Conservation (phyloP, 805 yeast species). For the Ogataea degrootiae region DNA sequence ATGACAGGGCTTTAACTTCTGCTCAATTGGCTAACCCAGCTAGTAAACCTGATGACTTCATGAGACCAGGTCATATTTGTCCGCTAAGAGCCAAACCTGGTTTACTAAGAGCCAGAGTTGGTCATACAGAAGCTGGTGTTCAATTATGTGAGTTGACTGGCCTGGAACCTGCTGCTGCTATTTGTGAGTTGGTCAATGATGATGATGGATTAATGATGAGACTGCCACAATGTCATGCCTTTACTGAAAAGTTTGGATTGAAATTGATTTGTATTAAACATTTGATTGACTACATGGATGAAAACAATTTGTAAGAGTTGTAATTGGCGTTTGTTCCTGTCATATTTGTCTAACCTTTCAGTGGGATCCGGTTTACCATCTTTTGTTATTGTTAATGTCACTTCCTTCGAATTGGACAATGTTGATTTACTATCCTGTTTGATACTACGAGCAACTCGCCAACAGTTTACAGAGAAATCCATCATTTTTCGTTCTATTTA, state of each 20-base stretch:
- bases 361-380: too few species aligned
- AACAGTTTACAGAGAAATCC: too few species aligned
- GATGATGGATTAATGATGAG: constrained; percentile 96
- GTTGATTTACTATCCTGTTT: too few species aligned
- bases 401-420: too few species aligned
- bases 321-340: too few species aligned
- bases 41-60: constrained; percentile 58
- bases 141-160: constrained; percentile 78
- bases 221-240: constrained; percentile 74
- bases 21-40: constrained; percentile 58
- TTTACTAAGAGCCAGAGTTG: constrained; percentile 73
- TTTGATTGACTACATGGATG: constrained; percentile 50
- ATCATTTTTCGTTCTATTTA: too few species aligned
- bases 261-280: constrained; percentile 78
- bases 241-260: constrained; percentile 56
- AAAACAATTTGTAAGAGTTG: constrained; percentile 9
- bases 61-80: constrained; percentile 91
- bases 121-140: constrained; percentile 97
- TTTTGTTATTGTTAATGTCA: too few species aligned
- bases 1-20: constrained; percentile 86
- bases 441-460: too few species aligned
- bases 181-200: constrained; percentile 90
- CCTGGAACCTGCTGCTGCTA: constrained; percentile 80
- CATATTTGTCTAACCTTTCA: too few species aligned
- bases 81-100: constrained; percentile 91